Conservation (phyloP, 352 stramenopile species). For the Paralagenidium karlingii region DNA sequence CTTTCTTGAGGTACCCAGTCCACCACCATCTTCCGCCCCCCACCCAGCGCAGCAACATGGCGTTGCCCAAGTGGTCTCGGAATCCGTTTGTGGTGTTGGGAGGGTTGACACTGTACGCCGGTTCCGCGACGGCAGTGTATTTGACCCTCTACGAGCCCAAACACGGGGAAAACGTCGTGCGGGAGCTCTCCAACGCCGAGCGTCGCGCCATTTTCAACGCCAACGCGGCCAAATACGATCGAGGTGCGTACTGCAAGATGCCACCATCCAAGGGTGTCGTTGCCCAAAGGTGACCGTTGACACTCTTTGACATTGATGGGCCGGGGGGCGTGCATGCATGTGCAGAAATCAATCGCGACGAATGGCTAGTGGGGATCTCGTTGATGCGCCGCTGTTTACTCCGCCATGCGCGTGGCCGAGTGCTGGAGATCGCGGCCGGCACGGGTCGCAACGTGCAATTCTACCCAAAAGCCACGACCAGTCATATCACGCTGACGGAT, state of each 20-base stretch:
- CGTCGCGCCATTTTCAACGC: constrained; percentile 53
- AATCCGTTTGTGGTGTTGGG: constrained; percentile 32
- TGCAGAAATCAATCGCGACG: constrained; percentile 59
- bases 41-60: too few relatives aligned
- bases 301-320: too few relatives aligned
- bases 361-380: constrained; percentile 65
- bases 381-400: constrained; percentile 78
- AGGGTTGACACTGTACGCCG: constrained; percentile 39
- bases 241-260: constrained; percentile 26
- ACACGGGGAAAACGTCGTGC: constrained; percentile 7
- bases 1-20: too few relatives aligned
- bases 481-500: constrained; percentile 58
- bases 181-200: constrained; percentile 27
- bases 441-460: constrained; percentile 90
- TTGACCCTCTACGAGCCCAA: constrained; percentile 62
- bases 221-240: constrained; percentile 64
- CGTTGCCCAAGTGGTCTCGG: background rate
- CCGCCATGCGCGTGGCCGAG: constrained; percentile 36
- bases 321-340: background rate
- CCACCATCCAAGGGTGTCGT: too few relatives aligned
- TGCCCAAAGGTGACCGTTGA: background rate
- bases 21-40: too few relatives aligned
- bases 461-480: constrained; percentile 42
- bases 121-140: constrained; percentile 40
- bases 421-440: constrained; percentile 91